phyloP scores from a whole-genome alignment of 2,329 filamentous ascomycete genomes.

The Pyrenophora graminea region DNA sequence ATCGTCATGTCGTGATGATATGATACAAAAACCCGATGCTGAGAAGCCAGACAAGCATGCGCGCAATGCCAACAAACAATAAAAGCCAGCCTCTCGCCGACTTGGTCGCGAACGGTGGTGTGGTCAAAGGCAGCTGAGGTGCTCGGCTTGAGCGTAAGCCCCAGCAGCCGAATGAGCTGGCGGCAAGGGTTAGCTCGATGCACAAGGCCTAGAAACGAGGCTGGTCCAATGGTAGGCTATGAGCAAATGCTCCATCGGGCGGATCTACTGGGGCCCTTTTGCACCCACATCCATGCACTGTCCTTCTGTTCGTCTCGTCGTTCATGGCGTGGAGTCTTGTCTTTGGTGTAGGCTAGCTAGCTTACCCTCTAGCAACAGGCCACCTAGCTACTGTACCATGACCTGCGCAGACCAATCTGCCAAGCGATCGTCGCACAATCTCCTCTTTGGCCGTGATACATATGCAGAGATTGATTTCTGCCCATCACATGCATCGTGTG shows the following conservation, averaged over 20 bases:
- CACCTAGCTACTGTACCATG: too few relatives aligned
- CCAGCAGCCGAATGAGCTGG: slow-evolving; percentile 15
- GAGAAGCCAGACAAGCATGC: slow-evolving; percentile 15
- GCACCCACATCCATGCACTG: neutral
- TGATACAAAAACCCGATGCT: slow-evolving; percentile 20
- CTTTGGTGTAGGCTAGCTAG: too few relatives aligned
- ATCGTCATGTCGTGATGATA: slow-evolving; percentile 23
- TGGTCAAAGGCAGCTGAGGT: slow-evolving; percentile 32
- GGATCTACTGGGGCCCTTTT: slow-evolving; percentile 11
- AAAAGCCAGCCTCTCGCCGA: slow-evolving; percentile 22
- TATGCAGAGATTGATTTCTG: neutral
- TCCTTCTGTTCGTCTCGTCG: neutral
- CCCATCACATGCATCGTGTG: slow-evolving; percentile 2
- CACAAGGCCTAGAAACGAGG: slow-evolving; percentile 12
- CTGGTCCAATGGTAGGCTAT: slow-evolving; percentile 12
- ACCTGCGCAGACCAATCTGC: too few relatives aligned
- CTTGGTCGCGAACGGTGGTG: slow-evolving; percentile 22
- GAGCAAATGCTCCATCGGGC: slow-evolving; percentile 14
- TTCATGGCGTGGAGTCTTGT: neutral
- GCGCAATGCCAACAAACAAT: slow-evolving; percentile 24
- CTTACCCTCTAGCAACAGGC: too few relatives aligned
- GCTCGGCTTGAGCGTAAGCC: slow-evolving; percentile 12
- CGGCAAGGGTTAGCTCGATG: slow-evolving; percentile 12
- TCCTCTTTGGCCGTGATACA: too few relatives aligned
- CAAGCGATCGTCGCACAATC: too few relatives aligned